Evolutionary conservation across 306 rosid species (phyloP), one percentile per base, ranked within the genome.

Genomic region (Cicer chorassanicum): DNA sequence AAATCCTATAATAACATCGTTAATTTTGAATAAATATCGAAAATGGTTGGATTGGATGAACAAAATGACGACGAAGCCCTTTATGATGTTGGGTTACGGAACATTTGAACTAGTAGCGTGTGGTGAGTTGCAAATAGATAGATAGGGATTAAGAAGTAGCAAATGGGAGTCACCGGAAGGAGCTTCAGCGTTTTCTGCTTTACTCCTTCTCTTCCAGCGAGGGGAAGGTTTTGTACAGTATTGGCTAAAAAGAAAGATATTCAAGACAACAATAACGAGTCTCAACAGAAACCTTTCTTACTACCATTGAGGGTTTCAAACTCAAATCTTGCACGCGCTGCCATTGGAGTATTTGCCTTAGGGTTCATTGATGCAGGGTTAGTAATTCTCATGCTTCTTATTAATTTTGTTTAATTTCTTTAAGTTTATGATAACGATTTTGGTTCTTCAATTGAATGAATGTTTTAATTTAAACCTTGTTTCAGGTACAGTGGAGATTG

Each of bases 401-500:
- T 65, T 3, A 9, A 10, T 65, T 38, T 24, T 81, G 3, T 24
- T 24, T 24, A 24, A 29, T 29, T 29, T 24, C 34, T 42, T 60
- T 34, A 16, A 9, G 7, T 77, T 60, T 15, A 3, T 67, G 34
- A 48, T 50, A 16, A 29, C 21, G 1, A 45, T 16, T 21, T 2
- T 56, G 57, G 6, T 9, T 70, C 39, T 13, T 74, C 13, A 45
- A 7, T 16, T 7, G 7, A 63, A 38, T 7, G 6, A 63, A 38
- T 16, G 29, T 21, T 55, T 55, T 9, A 46, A 46, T 79, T 42
- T 18, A 64, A 67, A 68, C 9, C 3, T 18, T 75, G 21, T 76
- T 87, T 78, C 87, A 93, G 97, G 92, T 93, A 89, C 63, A 93
- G 92, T 55, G 97, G 97, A 76, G 98, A 93, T 79, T 93, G 98